phyloP scores from a whole-genome alignment of 352 stramenopile genomes.

The Elongisporangium anandrum region DNA sequence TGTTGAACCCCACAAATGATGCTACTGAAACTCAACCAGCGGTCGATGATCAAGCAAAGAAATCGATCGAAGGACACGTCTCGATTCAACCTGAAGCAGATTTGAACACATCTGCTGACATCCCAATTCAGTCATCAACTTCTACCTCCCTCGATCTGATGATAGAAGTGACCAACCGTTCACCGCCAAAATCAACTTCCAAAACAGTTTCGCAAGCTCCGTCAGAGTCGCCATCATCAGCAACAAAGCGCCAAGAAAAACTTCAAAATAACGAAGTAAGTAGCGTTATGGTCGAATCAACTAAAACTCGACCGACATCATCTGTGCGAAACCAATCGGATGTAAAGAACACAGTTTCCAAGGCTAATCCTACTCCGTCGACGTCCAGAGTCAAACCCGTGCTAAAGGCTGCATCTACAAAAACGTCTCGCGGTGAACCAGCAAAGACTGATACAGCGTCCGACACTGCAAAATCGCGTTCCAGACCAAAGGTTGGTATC shows the following conservation, averaged over 20 bases:
- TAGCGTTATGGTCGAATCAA: background rate
- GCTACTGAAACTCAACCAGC: background rate
- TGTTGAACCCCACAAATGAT: background rate
- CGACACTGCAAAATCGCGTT: background rate
- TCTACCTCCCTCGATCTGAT: background rate
- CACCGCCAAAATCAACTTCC: background rate
- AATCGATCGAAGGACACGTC: background rate
- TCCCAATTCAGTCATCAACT: background rate
- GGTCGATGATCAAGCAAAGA: background rate
- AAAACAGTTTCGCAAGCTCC: background rate
- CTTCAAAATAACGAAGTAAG: background rate
- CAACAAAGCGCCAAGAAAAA: background rate
- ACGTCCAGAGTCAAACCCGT: background rate
- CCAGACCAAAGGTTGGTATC: background rate
- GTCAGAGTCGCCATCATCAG: background rate
- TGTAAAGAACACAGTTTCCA: background rate
- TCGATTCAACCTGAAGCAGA: background rate
- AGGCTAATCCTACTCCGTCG: background rate
- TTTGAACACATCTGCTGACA: background rate
- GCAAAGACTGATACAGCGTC: background rate
- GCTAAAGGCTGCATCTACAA: background rate
- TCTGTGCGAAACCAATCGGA: background rate
- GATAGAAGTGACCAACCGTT: background rate
- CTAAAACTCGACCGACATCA: background rate
- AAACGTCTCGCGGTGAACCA: background rate